Evolutionary conservation across 345 rosid genomes (phyloP), one percentile per base, ranked within the genome.

Genomic region (Sonneratia caseolaris): DNA sequence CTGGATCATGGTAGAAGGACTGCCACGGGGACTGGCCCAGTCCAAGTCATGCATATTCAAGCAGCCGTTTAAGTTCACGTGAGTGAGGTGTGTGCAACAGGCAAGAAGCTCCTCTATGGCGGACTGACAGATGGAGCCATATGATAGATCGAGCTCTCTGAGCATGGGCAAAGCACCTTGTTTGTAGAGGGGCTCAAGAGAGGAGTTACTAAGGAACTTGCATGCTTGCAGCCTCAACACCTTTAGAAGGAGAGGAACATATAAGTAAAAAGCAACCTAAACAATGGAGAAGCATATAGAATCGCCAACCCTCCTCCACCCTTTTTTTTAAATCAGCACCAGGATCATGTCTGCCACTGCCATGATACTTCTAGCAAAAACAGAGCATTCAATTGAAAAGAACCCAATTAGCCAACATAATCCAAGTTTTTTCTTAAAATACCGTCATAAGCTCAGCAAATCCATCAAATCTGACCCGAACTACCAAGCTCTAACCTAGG

Each of bases 31-130:
- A 71, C 80, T 79, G 76, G 86, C 90, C 99, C 98, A 95, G 77
- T 91, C 86, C 65, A 95, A 89, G 84, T 95, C 96, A 77, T 92
- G 98, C 96, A 95, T 86, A 77, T 92, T 95, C 57, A 78, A 82
- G 76, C 97, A 95, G 73, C 97, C 99, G 69, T 89, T 92, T 87
- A 95, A 87, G 84, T 97, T 92, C 83, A 92, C 75, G 73, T 90
- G 99, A 69, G 96, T 95, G 73, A 95, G 88, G 76, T 89, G 94
- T 14, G 93, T 91, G 82, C 98, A 92, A 79, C 79, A 87, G 36
- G 94, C 86, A 83, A 95, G 98, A 78, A 95, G 93, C 82, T 92
- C 93, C 85, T 90, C 98, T 71, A 95, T 90, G 70, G 99, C 96
- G 51, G 92, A 86, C 80, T 88, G 96, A 76, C 94, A 86, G 27